phyloP scores from a whole-genome alignment of 495 filamentous ascomycete species.

The Jackrogersella minutella region DNA sequence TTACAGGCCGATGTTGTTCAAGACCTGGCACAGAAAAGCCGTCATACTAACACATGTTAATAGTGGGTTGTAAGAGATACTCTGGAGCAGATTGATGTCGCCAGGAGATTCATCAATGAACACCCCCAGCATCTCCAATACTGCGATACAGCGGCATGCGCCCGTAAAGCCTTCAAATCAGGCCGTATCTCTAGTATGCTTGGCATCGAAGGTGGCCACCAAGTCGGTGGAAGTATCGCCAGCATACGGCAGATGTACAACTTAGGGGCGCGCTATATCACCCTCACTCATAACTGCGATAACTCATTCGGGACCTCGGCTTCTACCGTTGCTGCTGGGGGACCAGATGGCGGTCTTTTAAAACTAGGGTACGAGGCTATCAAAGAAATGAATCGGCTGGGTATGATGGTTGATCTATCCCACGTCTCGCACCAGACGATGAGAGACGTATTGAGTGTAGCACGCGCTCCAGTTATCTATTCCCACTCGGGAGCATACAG shows the following conservation, averaged over 20 bases:
- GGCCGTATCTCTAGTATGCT: constrained; percentile 45
- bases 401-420: constrained; percentile 60
- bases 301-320: constrained; percentile 62
- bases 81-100: constrained; percentile 48
- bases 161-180: constrained; percentile 30
- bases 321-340: constrained; percentile 43
- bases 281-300: constrained; percentile 50
- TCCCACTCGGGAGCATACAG: constrained; percentile 63
- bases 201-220: constrained; percentile 44
- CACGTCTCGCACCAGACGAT: constrained; percentile 65
- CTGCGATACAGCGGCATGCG: constrained; percentile 36
- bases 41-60: background rate
- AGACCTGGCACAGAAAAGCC: no score
- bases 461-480: constrained; percentile 64
- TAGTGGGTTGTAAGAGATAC: constrained; percentile 45
- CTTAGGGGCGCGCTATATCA: constrained; percentile 50
- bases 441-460: constrained; percentile 62
- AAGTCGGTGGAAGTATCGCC: constrained; percentile 39
- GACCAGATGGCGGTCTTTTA: constrained; percentile 30
- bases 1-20: background rate
- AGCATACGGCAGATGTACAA: constrained; percentile 48
- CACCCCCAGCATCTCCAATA: constrained; percentile 33
- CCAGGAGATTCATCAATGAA: constrained; percentile 39
- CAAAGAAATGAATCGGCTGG: constrained; percentile 64
- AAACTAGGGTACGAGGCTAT: constrained; percentile 32